phyloP scores from a whole-genome alignment of 2,329 filamentous ascomycete species.

The Clonostachys byssicola region DNA sequence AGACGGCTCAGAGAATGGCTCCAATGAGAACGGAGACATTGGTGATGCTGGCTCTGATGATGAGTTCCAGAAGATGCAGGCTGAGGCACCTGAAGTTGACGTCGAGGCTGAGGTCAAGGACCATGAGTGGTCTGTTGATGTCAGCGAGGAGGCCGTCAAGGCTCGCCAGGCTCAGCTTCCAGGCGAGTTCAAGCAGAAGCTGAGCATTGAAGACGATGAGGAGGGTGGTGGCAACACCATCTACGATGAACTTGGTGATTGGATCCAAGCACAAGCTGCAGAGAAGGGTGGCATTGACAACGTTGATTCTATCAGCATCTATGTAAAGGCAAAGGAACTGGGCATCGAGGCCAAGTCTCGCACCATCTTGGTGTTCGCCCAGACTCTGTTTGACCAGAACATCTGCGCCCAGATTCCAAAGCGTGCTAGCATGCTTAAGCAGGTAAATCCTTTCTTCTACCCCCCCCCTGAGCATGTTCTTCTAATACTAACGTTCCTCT shows the following conservation, averaged over 20 bases:
- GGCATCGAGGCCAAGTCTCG: conserved; percentile 94
- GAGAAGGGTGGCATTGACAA: conserved; percentile 72
- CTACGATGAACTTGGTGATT: conserved; percentile 90
- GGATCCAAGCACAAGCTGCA: conserved; percentile 74
- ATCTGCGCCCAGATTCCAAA: conserved; percentile 82
- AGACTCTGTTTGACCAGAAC: conserved; percentile 89
- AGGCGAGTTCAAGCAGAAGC: conserved; percentile 89
- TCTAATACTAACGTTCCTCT: conserved; percentile 16
- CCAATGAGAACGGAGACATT: conserved; percentile 36
- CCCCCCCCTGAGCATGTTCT: not conserved
- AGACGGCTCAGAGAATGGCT: conserved; percentile 43
- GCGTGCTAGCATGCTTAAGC: conserved; percentile 84
- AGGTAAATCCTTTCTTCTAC: conserved; percentile 45
- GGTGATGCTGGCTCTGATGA: conserved; percentile 81
- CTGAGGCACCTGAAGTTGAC: conserved; percentile 42
- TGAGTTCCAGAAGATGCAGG: conserved; percentile 81
- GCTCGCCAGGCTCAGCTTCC: conserved; percentile 90
- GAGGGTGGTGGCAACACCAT: conserved; percentile 69
- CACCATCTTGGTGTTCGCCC: conserved; percentile 85
- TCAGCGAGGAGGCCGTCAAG: conserved; percentile 91
- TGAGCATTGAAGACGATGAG: conserved; percentile 76
- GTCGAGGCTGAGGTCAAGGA: conserved; percentile 66
- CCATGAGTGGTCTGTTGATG: conserved; percentile 93
- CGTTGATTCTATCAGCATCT: conserved; percentile 86
- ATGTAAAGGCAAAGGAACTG: conserved; percentile 93